phyloP scores from a whole-genome alignment of 257 asterid genomes.

The Lantana camara region DNA sequence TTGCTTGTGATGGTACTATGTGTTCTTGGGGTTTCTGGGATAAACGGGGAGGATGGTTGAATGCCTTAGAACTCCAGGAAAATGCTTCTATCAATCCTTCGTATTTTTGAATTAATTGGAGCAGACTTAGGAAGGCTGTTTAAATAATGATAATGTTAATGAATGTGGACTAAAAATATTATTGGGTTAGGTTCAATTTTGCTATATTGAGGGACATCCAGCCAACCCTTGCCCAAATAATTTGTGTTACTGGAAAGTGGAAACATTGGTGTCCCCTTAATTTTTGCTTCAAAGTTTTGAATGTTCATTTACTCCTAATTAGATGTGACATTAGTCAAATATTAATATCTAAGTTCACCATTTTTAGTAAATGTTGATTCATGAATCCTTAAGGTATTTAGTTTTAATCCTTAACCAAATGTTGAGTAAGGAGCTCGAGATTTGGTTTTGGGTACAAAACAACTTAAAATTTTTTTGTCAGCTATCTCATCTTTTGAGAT shows the following conservation, averaged over 20 bases:
- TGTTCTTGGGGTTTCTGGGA: slow-evolving; percentile 22
- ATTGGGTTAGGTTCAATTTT: slow-evolving; percentile 3
- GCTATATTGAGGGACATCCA: slow-evolving; percentile 28
- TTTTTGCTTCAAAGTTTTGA: slow-evolving; percentile 19
- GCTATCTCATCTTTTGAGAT: too few relatives aligned
- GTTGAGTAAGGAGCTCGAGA: too few relatives aligned
- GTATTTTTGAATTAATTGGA: not conserved
- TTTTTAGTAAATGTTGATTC: not conserved
- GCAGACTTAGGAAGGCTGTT: not conserved
- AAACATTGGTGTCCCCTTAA: slow-evolving; percentile 16
- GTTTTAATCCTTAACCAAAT: too few relatives aligned
- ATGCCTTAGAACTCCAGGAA: slow-evolving; percentile 19
- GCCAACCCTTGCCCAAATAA: slow-evolving; percentile 5
- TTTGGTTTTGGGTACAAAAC: too few relatives aligned
- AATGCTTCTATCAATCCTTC: not conserved
- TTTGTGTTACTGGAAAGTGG: not conserved
- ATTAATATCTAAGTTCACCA: not conserved
- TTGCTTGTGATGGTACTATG: too few relatives aligned
- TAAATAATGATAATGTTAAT: slow-evolving; percentile 11
- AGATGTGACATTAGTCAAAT: not conserved
- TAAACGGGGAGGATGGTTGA: slow-evolving; percentile 13
- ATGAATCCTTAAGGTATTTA: not conserved
- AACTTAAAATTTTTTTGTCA: too few relatives aligned
- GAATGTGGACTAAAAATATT: slow-evolving; percentile 9
- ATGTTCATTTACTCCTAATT: not conserved